Evolutionary conservation across 2,329 filamentous ascomycete genomes (phyloP).

Genomic region (Bimuria novae-zelandiae): DNA sequence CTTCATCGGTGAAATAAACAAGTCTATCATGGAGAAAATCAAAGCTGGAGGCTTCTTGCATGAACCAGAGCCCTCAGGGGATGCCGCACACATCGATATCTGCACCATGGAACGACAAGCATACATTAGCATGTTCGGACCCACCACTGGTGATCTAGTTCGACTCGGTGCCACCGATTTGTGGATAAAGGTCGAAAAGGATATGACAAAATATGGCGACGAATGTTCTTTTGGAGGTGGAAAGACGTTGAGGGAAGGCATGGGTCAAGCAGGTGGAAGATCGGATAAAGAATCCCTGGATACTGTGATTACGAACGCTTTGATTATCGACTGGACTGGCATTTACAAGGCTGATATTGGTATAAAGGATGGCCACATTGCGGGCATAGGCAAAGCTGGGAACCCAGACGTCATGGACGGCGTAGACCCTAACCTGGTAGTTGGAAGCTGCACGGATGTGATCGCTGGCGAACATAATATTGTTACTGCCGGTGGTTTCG

Average conservation of each 20-base stretch:
- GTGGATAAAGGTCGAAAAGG: constrained; percentile 88
- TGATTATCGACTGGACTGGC: constrained; percentile 88
- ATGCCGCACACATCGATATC: constrained; percentile 61
- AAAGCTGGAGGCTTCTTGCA: constrained; percentile 79
- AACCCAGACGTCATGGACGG: constrained; percentile 98
- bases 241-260: constrained; percentile 91
- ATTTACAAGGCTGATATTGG: constrained; percentile 98
- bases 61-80: constrained; percentile 65
- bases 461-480: constrained; percentile 90
- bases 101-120: constrained; percentile 76
- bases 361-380: constrained; percentile 83
- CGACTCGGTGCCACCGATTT: constrained; percentile 82
- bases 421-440: constrained; percentile 75
- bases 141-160: constrained; percentile 85
- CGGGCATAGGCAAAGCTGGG: constrained; percentile 89
- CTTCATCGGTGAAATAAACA: constrained; percentile 64
- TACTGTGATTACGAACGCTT: constrained; percentile 83
- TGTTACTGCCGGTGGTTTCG: constrained; percentile 85
- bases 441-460: constrained; percentile 89
- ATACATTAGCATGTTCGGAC: constrained; percentile 90
- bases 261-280: constrained; percentile 87
- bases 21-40: constrained; percentile 70
- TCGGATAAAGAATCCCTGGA: constrained; percentile 75
- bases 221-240: constrained; percentile 96
- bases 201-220: constrained; percentile 83